These are phyloP conservation scores for Schizochytrium sp. DNA, from an alignment of 108 stramenopile genomes.

Conservation along the genomic window DNA sequence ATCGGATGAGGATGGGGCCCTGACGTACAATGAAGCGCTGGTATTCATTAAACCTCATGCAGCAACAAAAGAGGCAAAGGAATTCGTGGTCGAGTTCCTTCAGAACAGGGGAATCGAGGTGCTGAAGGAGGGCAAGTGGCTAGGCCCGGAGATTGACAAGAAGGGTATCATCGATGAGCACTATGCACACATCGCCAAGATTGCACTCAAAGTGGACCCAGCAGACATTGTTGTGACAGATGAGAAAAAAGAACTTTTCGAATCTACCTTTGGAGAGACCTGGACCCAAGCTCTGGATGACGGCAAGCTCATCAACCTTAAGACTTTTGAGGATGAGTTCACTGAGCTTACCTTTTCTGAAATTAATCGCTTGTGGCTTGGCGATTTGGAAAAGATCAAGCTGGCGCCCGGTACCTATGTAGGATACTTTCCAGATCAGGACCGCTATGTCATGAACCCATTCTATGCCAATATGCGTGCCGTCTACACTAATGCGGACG, in stretches of 20 bases:
- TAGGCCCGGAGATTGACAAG: slow-evolving; percentile 60
- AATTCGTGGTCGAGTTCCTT: slow-evolving; percentile 23
- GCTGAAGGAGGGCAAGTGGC: not conserved
- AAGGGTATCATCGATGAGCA: slow-evolving; percentile 59
- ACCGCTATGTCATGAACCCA: slow-evolving; percentile 67
- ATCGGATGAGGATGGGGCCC: not conserved
- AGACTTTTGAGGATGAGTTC: not conserved
- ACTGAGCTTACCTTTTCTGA: slow-evolving; percentile 32
- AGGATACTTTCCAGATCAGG: slow-evolving; percentile 66
- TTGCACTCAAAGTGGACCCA: not conserved
- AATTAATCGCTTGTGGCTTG: slow-evolving; percentile 39
- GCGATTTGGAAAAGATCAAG: slow-evolving; percentile 5
- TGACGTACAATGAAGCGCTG: slow-evolving; percentile 53
- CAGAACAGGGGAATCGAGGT: not conserved
- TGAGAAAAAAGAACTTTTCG: slow-evolving; percentile 21
- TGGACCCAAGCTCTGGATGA: not conserved
- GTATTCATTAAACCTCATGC: slow-evolving; percentile 68
- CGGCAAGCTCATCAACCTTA: slow-evolving; percentile 39
- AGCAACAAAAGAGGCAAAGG: not conserved
- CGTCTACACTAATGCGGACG: slow-evolving; percentile 49
- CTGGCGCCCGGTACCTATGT: slow-evolving; percentile 56
- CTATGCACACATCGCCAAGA: slow-evolving; percentile 61
- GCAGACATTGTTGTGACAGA: not conserved
- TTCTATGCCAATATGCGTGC: slow-evolving; percentile 69
- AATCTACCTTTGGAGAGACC: not conserved